Conservation (phyloP, 257 asterid genomes). For the Phtheirospermum japonicum region DNA sequence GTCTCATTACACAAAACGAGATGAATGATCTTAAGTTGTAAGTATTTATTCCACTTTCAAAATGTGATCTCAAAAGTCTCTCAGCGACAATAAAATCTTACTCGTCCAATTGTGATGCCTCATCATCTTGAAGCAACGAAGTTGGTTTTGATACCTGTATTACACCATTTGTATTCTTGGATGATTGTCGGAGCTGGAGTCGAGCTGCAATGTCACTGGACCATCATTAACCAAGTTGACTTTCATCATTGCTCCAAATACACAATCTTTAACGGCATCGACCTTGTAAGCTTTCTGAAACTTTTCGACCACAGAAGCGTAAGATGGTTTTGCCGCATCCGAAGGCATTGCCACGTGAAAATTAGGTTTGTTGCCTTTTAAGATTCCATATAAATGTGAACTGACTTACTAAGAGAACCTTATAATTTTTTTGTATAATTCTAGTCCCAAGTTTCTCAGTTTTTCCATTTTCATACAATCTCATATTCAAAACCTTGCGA, state of each 20-base stretch:
- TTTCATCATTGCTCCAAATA: constrained; percentile 93
- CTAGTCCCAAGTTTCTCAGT: constrained; percentile 78
- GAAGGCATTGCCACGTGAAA: constrained; percentile 98
- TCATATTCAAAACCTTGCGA: constrained; percentile 89
- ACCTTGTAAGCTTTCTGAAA: constrained; percentile 65
- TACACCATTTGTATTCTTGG: constrained; percentile 39
- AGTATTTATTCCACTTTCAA: no score
- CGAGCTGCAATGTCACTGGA: constrained; percentile 92
- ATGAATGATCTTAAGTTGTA: no score
- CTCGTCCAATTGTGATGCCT: background rate
- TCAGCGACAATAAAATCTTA: constrained; percentile 41
- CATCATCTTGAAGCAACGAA: constrained; percentile 10
- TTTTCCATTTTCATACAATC: constrained; percentile 67
- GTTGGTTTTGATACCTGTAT: constrained; percentile 15
- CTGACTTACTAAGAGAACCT: constrained; percentile 90
- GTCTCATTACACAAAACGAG: no score
- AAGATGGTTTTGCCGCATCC: constrained; percentile 62
- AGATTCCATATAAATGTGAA: constrained; percentile 78
- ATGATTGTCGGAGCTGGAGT: constrained; percentile 58
- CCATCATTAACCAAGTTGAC: constrained; percentile 89
- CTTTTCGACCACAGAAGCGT: constrained; percentile 71
- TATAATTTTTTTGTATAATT: constrained; percentile 67
- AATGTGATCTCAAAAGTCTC: no score
- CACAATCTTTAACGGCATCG: constrained; percentile 80
- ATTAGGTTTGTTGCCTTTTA: constrained; percentile 95